These are phyloP conservation scores for Saururus chinensis DNA, from an alignment of 164 flowering plant genomes.

Conservation along the genomic window DNA sequence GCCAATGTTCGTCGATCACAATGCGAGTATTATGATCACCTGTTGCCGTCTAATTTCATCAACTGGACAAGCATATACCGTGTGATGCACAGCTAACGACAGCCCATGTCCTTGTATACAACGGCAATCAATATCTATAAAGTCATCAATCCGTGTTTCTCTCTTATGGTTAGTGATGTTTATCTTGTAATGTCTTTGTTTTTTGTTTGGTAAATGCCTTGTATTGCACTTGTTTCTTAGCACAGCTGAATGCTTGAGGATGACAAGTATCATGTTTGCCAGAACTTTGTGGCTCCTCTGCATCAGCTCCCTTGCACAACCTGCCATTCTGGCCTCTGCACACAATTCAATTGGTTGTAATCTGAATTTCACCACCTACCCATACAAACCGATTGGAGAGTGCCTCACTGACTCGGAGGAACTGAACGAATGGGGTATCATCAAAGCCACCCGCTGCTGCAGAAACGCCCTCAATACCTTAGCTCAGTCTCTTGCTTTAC, in stretches of 20 bases:
- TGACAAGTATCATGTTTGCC: no score
- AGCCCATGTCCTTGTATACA: background rate
- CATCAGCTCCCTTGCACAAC: background rate
- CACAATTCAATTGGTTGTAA: constrained; percentile 10
- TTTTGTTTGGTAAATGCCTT: no score
- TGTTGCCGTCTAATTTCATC: no score
- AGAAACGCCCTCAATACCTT: constrained; percentile 26
- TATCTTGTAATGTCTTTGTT: background rate
- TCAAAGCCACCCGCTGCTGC: constrained; percentile 37
- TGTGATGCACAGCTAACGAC: constrained; percentile 1
- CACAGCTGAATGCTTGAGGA: no score
- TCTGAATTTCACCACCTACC: constrained; percentile 23
- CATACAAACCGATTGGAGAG: constrained; percentile 35
- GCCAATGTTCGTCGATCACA: no score
- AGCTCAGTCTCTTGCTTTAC: constrained; percentile 33
- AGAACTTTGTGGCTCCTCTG: background rate
- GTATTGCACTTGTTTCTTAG: no score
- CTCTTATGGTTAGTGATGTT: background rate
- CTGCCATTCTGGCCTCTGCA: background rate
- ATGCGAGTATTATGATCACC: no score
- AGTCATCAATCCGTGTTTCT: background rate
- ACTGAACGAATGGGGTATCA: constrained; percentile 25
- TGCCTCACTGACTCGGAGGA: constrained; percentile 22
- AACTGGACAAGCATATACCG: background rate
- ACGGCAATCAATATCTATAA: background rate